Conservation (phyloP, 768 basidiomycete genomes). For the Russula emetica region DNA sequence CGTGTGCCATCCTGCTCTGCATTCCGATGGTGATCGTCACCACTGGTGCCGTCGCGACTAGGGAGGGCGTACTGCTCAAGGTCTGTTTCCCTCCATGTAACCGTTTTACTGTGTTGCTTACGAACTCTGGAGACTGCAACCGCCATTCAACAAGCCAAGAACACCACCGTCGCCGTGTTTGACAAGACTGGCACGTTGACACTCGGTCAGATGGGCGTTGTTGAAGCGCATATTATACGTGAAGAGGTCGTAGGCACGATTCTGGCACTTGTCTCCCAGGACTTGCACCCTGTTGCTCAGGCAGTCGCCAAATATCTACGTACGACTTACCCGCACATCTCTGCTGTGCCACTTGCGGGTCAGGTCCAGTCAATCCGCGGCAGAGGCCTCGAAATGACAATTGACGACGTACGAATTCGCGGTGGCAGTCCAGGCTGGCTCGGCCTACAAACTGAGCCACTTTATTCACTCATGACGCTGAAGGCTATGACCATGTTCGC, state of each 20-base stretch:
- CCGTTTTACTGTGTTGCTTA: neutral
- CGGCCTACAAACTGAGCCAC: conserved; percentile 31
- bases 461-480: conserved; percentile 35
- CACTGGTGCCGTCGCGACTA: conserved; percentile 35
- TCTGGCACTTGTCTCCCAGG: conserved; percentile 34
- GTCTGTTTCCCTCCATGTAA: conserved; percentile 6
- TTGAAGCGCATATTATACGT: conserved; percentile 34
- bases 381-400: conserved; percentile 37
- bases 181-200: conserved; percentile 64
- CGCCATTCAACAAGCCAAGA: conserved; percentile 27
- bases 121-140: conserved; percentile 14
- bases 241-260: conserved; percentile 31
- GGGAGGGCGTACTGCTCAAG: conserved; percentile 36
- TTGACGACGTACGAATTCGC: conserved; percentile 34
- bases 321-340: conserved; percentile 2
- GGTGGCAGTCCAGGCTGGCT: conserved; percentile 41
- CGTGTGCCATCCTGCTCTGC: conserved; percentile 43
- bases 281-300: conserved; percentile 38
- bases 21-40: conserved; percentile 39
- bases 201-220: conserved; percentile 40
- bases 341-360: conserved; percentile 14
- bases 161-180: conserved; percentile 45
- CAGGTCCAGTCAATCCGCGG: conserved; percentile 36
- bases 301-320: conserved; percentile 36
- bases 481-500: conserved; percentile 46